Evolutionary conservation across 176 grass and related monocot genomes (phyloP).

Genomic region (Eragrostis curvula): DNA sequence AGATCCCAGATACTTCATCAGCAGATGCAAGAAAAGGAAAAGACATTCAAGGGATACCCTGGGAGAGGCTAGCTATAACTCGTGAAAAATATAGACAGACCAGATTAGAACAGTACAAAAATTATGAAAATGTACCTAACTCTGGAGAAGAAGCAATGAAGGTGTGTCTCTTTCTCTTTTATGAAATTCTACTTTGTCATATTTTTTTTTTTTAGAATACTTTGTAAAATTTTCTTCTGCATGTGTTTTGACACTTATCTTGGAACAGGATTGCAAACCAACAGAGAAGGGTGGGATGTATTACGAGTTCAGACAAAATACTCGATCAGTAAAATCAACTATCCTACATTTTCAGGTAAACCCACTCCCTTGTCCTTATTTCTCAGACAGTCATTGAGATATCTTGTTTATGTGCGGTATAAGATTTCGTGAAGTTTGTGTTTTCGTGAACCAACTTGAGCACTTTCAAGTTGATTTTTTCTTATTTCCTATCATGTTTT

Average conservation of each 20-base stretch:
- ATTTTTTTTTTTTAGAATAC: not conserved
- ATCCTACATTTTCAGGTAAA: constrained; percentile 94
- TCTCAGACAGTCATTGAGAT: no score
- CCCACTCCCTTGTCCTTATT: no score
- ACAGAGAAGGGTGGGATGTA: constrained; percentile 68
- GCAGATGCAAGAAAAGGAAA: constrained; percentile 88
- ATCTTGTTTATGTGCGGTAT: no score
- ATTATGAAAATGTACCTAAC: constrained; percentile 85
- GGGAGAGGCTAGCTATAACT: constrained; percentile 71
- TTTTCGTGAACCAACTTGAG: not conserved
- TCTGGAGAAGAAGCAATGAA: constrained; percentile 85
- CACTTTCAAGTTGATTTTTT: not conserved
- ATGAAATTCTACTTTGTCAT: constrained; percentile 12
- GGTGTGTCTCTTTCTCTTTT: constrained; percentile 34
- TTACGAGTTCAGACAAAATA: constrained; percentile 90
- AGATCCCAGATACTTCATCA: constrained; percentile 74
- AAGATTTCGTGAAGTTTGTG: no score
- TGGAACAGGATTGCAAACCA: constrained; percentile 73
- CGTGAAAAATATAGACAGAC: constrained; percentile 84
- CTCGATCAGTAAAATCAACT: constrained; percentile 88
- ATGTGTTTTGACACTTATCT: constrained; percentile 37
- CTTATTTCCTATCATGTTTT: not conserved
- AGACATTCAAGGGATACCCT: constrained; percentile 96
- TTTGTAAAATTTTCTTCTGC: not conserved
- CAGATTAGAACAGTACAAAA: constrained; percentile 93